Base-by-base conservation (phyloP, 2,329 filamentous ascomycete genomes). In the Elsinoe batatas region DNA sequence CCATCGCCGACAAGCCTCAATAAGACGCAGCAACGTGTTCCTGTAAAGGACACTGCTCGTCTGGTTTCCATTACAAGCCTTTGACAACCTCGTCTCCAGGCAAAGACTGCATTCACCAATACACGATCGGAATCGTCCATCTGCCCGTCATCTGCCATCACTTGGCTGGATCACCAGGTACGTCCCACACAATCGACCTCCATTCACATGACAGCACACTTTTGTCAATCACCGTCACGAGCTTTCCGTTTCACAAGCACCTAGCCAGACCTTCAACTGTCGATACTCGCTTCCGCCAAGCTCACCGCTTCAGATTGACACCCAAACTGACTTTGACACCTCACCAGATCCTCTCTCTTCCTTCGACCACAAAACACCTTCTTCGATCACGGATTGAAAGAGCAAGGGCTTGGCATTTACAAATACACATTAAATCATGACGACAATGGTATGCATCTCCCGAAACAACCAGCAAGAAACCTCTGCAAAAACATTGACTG, bases 361-460 rank as follows among this genome's bases (percentile, higher is more conserved):
- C n/a, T 26, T 40, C 55, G 37, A 22, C 51, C 46, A 30, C 38
- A 64, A 54, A 56, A 58, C 61, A 56, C 54, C 58, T 57, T 59
- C 60, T 61, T 60, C 59, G 56, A 56, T 54, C 58, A 43, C 61
- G 60, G 59, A 62, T 61, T 63, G 37, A 57, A 51, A 51, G 47
- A 36, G 47, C 47, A 38, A 56, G 54, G 58, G 57, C 56, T 56
- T 54, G 36, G 32, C 46, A 40, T 38, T 26, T 49, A 12, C 26
- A 54, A 17, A 46, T 10, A 32, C 36, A 54, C 35, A 46, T 22
- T 12, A 22, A 61, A 76, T 68, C 67, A 82, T 82, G 79, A 81
- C 79, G 73, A 82, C 79, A 70, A 82, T 82, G 79, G 79, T 82
- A 74, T 64, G 67, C 61, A 37, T 64, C 63, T 61, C 62, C 65